phyloP scores from a whole-genome alignment of 495 filamentous ascomycete species.

The Margaritispora aquatica region DNA sequence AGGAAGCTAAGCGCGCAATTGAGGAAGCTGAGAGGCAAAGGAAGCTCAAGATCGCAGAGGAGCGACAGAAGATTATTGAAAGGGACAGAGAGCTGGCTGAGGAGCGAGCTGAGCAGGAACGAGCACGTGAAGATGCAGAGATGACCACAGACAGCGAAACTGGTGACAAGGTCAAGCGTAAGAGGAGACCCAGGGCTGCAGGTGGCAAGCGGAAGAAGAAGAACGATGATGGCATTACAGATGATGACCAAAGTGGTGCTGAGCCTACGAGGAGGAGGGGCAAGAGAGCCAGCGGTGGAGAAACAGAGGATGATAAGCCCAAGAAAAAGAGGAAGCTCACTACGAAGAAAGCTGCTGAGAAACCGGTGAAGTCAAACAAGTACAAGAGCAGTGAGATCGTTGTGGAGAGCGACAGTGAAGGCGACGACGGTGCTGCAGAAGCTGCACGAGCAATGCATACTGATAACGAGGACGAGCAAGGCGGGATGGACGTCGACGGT shows the following conservation, averaged over 20 bases:
- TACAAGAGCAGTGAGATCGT: conserved; percentile 79
- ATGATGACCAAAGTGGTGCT: conserved; percentile 36
- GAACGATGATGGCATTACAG: conserved; percentile 40
- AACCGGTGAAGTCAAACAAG: conserved; percentile 36
- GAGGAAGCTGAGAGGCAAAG: conserved; percentile 62
- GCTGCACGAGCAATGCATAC: conserved; percentile 40
- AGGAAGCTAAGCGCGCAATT: conserved; percentile 60
- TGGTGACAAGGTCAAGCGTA: conserved; percentile 66
- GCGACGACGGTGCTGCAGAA: conserved; percentile 34
- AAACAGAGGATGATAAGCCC: conserved; percentile 46
- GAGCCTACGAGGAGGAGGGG: conserved; percentile 28
- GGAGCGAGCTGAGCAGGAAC: conserved; percentile 66
- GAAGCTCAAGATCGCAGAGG: conserved; percentile 71
- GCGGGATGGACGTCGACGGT: conserved; percentile 23
- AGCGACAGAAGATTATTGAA: conserved; percentile 72
- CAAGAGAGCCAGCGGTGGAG: conserved; percentile 28
- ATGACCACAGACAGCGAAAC: conserved; percentile 71
- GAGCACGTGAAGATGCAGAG: conserved; percentile 58
- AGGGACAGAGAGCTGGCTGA: conserved; percentile 65
- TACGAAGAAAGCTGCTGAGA: conserved; percentile 34
- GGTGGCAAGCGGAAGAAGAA: conserved; percentile 61
- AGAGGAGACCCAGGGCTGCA: conserved; percentile 51
- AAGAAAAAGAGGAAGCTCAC: conserved; percentile 57
- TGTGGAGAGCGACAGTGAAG: conserved; percentile 63
- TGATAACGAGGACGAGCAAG: conserved; percentile 22